Base-by-base conservation (phyloP, 192 early-diverging fungal genomes). In the Coemansia sp. region DNA sequence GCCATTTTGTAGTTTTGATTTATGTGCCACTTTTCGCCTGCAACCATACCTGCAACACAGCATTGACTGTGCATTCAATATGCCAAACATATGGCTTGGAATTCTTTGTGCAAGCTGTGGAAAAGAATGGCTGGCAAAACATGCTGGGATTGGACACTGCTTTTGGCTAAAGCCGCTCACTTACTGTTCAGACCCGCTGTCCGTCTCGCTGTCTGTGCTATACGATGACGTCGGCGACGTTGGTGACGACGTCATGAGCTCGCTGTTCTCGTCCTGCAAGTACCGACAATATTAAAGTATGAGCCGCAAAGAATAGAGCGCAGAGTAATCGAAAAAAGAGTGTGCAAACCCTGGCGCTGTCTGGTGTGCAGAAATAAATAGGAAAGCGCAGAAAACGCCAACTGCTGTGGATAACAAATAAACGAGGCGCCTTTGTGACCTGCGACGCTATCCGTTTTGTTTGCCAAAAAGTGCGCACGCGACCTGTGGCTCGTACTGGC, bases 141-240 rank as follows among this genome's bases (percentile, higher is more conserved):
- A 45, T 35, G 7, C 26, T 2, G 7, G 32, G 7, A n/a, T n/a
- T 43, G 4, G 10, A 14, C 12, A n/a, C 39, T 14, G 41, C 41
- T 45, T 16, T 45, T 45, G 14, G 41, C 41, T 14, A 45, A n/a
- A 35, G 32, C 32, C 32, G 16, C 48, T 6, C n/a, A n/a, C 69
- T 65, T 71, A 71, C 69, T 64, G 60, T 27, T 27, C 67, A 22
- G 47, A 38, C n/a, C 54, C 32, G n/a, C 58, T 48, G 43, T 70
- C 69, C 7, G 57, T 57, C 4, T 71, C 69, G 48, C 62, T 71
- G 9, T 47, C 54, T 39, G 62, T 59, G 52, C 62, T 71, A 58
- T 65, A 71, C 18, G 62, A 71, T 22, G 69, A 65, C 43, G 69
- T 50, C 22, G 54, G 63, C 29, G 69, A 71, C 37, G 69, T 50